These are phyloP conservation scores for Microdochium nivale DNA, from an alignment of 2,329 filamentous ascomycete species.

Conservation along the genomic window DNA sequence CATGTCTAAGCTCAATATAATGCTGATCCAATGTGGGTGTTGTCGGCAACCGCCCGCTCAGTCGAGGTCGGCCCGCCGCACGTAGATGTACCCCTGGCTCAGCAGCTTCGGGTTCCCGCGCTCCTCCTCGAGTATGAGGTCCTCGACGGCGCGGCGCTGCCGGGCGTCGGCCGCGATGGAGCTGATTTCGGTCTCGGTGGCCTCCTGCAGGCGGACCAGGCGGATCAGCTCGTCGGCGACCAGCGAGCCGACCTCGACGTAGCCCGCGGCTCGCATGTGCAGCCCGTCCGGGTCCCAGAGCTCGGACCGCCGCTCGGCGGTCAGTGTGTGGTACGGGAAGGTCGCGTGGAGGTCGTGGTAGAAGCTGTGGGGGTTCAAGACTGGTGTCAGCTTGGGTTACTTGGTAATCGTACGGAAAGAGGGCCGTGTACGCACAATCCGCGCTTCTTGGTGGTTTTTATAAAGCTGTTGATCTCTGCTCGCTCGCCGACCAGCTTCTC, in stretches of 20 bases:
- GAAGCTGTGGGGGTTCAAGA: slow-evolving; percentile 38
- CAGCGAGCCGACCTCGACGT: slow-evolving; percentile 52
- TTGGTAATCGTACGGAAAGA: too few species aligned
- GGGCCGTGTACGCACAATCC: slow-evolving; percentile 35
- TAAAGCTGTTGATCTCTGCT: slow-evolving; percentile 41
- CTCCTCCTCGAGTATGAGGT: slow-evolving; percentile 41
- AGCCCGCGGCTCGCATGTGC: slow-evolving; percentile 49
- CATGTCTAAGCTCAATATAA: too few species aligned
- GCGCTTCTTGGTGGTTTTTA: slow-evolving; percentile 36
- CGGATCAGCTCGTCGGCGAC: slow-evolving; percentile 44
- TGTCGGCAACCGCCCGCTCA: slow-evolving; percentile 17
- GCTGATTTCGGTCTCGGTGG: slow-evolving; percentile 19
- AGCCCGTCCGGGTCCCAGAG: slow-evolving; percentile 52
- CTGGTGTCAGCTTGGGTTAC: too few species aligned
- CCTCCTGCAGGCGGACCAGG: slow-evolving; percentile 28
- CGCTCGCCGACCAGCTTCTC: slow-evolving; percentile 24
- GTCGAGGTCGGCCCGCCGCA: slow-evolving; percentile 42
- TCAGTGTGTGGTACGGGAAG: slow-evolving; percentile 44
- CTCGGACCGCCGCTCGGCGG: slow-evolving; percentile 30
- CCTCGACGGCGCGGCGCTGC: slow-evolving; percentile 24
- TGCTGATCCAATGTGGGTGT: too few species aligned
- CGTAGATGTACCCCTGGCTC: slow-evolving; percentile 44
- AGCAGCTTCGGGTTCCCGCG: slow-evolving; percentile 34
- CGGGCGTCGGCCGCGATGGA: slow-evolving; percentile 13
- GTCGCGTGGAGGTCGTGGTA: slow-evolving; percentile 46